phyloP scores from a whole-genome alignment of 495 filamentous ascomycete genomes.

The Penicillium mononematosum region DNA sequence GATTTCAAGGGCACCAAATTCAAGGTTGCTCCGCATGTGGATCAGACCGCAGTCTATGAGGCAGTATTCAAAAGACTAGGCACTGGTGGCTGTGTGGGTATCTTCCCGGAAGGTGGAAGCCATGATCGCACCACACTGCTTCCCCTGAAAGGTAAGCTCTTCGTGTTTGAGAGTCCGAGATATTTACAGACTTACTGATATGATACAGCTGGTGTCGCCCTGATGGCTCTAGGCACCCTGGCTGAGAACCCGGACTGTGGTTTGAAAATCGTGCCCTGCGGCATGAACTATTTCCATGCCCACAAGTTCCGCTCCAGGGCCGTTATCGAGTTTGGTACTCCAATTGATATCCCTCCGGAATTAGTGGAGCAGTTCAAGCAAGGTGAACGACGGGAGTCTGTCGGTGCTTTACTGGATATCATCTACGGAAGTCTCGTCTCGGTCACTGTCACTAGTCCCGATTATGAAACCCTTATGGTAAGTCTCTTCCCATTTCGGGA shows the following conservation, averaged over 20 bases:
- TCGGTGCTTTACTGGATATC: conserved; percentile 74
- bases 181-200: conserved; percentile 5
- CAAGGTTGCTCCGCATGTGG: conserved; percentile 88
- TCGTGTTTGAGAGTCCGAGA: not conserved
- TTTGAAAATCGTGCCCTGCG: conserved; percentile 98
- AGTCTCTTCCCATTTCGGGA: conserved; percentile 11
- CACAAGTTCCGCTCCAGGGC: conserved; percentile 98
- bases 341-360: conserved; percentile 76
- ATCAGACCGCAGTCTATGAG: conserved; percentile 91
- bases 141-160: conserved; percentile 72
- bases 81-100: conserved; percentile 85
- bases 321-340: conserved; percentile 91
- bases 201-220: conserved; percentile 80
- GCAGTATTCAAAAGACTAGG: conserved; percentile 82
- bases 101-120: conserved; percentile 97
- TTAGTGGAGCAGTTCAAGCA: conserved; percentile 82
- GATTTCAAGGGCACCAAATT: conserved; percentile 75
- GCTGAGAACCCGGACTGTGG: conserved; percentile 85
- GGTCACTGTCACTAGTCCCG: conserved; percentile 89
- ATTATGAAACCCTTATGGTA: conserved; percentile 97
- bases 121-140: conserved; percentile 93
- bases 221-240: conserved; percentile 94
- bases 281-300: conserved; percentile 99
- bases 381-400: conserved; percentile 80
- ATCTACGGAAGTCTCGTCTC: conserved; percentile 81